These are phyloP conservation scores for Neonectria faginata DNA, from an alignment of 2,329 filamentous ascomycete species.

Conservation along the genomic window DNA sequence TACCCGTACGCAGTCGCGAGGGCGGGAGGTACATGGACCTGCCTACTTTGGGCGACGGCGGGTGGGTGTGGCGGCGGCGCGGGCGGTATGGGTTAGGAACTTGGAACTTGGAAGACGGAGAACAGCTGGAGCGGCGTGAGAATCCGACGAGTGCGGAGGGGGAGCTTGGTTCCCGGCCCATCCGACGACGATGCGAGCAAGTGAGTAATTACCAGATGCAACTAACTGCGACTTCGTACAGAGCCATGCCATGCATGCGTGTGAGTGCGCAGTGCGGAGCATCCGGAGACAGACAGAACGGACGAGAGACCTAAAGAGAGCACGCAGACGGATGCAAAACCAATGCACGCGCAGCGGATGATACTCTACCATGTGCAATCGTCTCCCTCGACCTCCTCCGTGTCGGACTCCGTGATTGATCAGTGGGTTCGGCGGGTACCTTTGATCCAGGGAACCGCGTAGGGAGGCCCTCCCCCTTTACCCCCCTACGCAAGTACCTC, in stretches of 20 bases:
- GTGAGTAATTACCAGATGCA: slow-evolving; percentile 1
- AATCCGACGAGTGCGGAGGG: slow-evolving; percentile 21
- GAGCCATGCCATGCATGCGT: neutral
- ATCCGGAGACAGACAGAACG: slow-evolving; percentile 12
- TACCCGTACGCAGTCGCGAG: neutral
- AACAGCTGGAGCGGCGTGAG: slow-evolving; percentile 5
- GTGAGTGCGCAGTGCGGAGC: slow-evolving; percentile 16
- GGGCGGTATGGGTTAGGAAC: slow-evolving; percentile 26
- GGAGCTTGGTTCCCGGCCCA: slow-evolving; percentile 41
- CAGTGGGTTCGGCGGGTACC: slow-evolving; percentile 5
- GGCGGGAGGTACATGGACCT: slow-evolving; percentile 6
- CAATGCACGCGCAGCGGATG: slow-evolving; percentile 13
- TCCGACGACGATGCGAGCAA: slow-evolving; percentile 34
- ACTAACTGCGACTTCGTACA: neutral
- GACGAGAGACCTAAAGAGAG: neutral
- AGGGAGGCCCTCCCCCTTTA: slow-evolving; percentile 7
- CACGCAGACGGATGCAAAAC: neutral
- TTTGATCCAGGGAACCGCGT: slow-evolving; percentile 7
- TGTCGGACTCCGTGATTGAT: slow-evolving; percentile 5
- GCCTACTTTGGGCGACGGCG: slow-evolving; percentile 27
- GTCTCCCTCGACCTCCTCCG: slow-evolving; percentile 1
- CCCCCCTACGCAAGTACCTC: slow-evolving; percentile 10
- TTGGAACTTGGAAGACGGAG: slow-evolving; percentile 9
- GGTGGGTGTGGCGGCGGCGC: slow-evolving; percentile 34
- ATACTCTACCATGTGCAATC: neutral